These are phyloP conservation scores for Colletotrichum truncatum DNA, from an alignment of 2,329 filamentous ascomycete species.

Conservation along the genomic window DNA sequence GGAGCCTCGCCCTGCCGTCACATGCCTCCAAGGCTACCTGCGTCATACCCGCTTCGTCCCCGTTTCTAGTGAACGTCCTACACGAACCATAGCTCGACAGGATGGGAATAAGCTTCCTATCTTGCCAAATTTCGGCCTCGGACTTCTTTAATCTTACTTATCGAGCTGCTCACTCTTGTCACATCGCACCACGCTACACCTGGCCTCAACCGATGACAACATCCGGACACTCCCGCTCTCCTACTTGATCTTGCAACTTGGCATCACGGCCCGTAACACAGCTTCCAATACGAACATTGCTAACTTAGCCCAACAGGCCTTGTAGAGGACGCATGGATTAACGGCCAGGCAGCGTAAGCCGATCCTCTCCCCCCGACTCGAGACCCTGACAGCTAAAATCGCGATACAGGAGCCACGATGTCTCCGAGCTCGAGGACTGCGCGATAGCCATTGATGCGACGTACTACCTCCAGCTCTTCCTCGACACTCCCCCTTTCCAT, in stretches of 20 bases:
- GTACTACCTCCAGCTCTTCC: constrained; percentile 84
- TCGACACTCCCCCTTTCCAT: constrained; percentile 74
- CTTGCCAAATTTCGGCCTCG: neutral
- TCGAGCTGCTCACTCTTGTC: neutral
- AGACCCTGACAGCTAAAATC: constrained; percentile 4
- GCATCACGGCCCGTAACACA: neutral
- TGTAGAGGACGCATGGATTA: constrained; percentile 51
- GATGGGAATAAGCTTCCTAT: neutral
- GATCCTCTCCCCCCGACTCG: neutral
- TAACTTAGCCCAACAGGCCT: constrained; percentile 38
- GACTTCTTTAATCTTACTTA: neutral
- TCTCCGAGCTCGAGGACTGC: constrained; percentile 78
- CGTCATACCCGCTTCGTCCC: constrained; percentile 22
- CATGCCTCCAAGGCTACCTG: constrained; percentile 26
- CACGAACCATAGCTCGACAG: neutral
- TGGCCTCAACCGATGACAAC: neutral
- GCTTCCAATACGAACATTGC: neutral
- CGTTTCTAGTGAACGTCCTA: neutral
- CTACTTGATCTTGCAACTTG: neutral
- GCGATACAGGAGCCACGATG: constrained; percentile 61
- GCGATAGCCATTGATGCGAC: constrained; percentile 88
- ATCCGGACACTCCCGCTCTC: neutral
- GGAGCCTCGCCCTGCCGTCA: constrained; percentile 12
- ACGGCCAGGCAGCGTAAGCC: constrained; percentile 42
- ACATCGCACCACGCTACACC: constrained; percentile 6